phyloP scores from a whole-genome alignment of 345 rosid species.

The Carallia brachiata region DNA sequence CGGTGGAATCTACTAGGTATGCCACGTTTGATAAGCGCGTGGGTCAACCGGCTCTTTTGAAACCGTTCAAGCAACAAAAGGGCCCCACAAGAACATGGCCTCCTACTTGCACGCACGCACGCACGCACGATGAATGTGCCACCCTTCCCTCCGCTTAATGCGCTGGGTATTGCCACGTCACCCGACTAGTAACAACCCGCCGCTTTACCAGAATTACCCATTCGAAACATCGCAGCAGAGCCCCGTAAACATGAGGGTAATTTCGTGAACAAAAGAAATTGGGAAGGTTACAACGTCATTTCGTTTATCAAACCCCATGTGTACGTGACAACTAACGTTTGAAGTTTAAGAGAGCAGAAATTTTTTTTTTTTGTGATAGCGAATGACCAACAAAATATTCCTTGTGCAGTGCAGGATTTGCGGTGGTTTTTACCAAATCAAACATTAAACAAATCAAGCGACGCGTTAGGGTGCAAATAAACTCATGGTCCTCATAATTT shows the following conservation, averaged over 20 bases:
- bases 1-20: conserved; percentile 5
- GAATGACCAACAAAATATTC: conserved; percentile 10
- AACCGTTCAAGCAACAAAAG: conserved; percentile 31
- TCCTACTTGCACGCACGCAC: conserved; percentile 49
- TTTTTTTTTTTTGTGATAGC: background rate
- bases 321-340: conserved; percentile 37
- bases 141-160: conserved; percentile 25
- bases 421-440: background rate
- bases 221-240: no score
- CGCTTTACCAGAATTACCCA: conserved; percentile 12
- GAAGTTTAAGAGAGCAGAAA: background rate
- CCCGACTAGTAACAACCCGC: rapidly evolving
- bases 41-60: conserved; percentile 17
- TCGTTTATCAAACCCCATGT: conserved; percentile 33
- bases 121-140: conserved; percentile 63
- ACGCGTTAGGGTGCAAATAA: background rate
- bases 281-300: conserved; percentile 30
- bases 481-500: background rate
- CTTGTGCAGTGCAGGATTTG: background rate
- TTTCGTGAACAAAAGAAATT: background rate
- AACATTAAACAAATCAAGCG: background rate
- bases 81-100: conserved; percentile 48
- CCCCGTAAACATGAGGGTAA: background rate
- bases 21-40: conserved; percentile 27
- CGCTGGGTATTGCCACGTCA: conserved; percentile 34